These are phyloP conservation scores for Irpex sp. DNA, from an alignment of 1,284 basidiomycete genomes.

Conservation along the genomic window DNA sequence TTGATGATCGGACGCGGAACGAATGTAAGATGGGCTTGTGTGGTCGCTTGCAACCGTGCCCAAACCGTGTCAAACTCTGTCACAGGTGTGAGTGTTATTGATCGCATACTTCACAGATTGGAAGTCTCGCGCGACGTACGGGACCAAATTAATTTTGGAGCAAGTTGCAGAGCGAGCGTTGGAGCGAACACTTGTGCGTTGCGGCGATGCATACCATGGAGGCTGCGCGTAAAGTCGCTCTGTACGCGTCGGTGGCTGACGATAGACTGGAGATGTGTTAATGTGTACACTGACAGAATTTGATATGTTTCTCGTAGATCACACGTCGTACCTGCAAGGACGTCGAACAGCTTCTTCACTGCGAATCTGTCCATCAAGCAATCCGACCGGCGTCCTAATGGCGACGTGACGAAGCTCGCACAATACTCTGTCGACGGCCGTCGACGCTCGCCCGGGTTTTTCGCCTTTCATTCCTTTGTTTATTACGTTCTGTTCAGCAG, in stretches of 20 bases:
- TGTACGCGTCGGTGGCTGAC: background rate
- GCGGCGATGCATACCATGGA: no score
- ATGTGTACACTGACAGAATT: background rate
- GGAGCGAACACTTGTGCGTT: no score
- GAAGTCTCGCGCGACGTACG: background rate
- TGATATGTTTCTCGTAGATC: background rate
- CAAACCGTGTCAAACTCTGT: background rate
- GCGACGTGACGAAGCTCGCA: background rate
- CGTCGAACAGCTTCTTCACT: conserved; percentile 1
- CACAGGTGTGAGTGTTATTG: background rate
- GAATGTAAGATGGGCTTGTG: background rate
- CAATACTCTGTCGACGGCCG: background rate
- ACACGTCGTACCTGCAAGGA: background rate
- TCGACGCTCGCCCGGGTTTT: no score
- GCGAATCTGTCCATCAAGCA: background rate
- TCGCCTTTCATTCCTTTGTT: background rate
- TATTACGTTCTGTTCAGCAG: background rate
- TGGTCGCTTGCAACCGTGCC: background rate
- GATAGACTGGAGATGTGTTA: background rate
- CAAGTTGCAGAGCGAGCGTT: no score
- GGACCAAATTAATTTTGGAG: no score
- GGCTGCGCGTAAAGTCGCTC: no score
- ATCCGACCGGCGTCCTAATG: background rate
- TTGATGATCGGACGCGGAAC: background rate
- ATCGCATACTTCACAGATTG: background rate